Evolutionary conservation across 164 flowering plant species (phyloP).

Genomic region (Litsea cubeba): DNA sequence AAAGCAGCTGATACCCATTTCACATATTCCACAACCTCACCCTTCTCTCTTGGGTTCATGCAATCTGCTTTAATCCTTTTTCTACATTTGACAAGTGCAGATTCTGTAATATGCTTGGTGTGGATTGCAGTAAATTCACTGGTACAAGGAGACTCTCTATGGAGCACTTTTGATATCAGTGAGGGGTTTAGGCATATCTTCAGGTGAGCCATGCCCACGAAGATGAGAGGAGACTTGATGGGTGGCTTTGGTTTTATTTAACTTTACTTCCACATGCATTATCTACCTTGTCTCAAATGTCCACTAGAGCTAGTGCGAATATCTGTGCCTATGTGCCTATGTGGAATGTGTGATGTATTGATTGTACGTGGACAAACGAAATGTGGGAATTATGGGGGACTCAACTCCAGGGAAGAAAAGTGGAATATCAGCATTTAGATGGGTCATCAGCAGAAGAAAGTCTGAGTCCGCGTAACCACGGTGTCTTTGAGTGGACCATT

Average conservation of each 20-base stretch:
- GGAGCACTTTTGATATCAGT: background rate
- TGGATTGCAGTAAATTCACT: background rate
- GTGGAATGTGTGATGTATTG: background rate
- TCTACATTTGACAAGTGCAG: background rate
- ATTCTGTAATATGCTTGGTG: background rate
- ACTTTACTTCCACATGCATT: background rate
- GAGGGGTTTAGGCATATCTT: conserved; percentile 7
- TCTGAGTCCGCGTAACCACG: no score
- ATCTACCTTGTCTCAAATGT: background rate
- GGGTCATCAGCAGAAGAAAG: no score
- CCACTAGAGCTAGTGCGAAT: background rate
- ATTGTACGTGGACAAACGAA: no score
- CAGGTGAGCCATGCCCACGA: conserved; percentile 12
- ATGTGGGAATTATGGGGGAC: no score
- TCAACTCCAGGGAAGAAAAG: no score
- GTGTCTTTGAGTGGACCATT: no score
- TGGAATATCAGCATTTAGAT: no score
- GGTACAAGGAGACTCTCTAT: background rate
- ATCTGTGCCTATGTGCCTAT: no score
- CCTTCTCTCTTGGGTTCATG: background rate
- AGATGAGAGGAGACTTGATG: background rate
- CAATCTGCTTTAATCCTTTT: background rate
- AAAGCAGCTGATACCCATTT: background rate
- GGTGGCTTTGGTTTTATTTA: background rate
- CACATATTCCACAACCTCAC: background rate